Conservation (phyloP, 257 asterid species). For the Perilla frutescens region DNA sequence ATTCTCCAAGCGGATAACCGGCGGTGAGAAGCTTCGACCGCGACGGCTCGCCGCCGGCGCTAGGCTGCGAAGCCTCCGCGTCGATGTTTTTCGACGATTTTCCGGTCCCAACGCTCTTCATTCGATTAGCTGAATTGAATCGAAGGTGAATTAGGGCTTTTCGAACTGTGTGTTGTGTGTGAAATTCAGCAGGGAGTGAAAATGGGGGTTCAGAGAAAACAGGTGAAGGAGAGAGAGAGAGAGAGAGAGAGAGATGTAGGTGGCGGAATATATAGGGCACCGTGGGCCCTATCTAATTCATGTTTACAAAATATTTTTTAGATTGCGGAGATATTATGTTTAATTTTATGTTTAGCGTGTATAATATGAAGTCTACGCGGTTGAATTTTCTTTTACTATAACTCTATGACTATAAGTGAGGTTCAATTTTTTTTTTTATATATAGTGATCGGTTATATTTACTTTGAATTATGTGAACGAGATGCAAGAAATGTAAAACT, state of each 20-base stretch:
- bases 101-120: slow-evolving; percentile 30
- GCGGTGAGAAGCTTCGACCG: slow-evolving; percentile 24
- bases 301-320: too few species aligned
- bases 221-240: background rate
- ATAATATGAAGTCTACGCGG: background rate
- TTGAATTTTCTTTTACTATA: background rate
- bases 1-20: slow-evolving; percentile 24
- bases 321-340: too few species aligned
- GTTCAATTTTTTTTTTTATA: too few species aligned
- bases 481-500: too few species aligned
- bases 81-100: slow-evolving; percentile 24
- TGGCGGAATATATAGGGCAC: slow-evolving; percentile 29
- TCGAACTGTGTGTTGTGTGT: background rate
- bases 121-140: too few species aligned
- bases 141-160: slow-evolving; percentile 23
- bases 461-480: too few species aligned
- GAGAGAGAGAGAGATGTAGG: background rate
- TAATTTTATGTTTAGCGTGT: too few species aligned
- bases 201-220: background rate
- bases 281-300: slow-evolving; percentile 30
- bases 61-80: background rate
- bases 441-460: too few species aligned
- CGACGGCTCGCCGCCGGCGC: slow-evolving; percentile 29
- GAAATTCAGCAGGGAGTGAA: background rate
- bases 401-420: too few species aligned